These are phyloP conservation scores for Kodamaea fukazawae DNA, from an alignment of 805 yeast genomes.

Conservation along the genomic window DNA sequence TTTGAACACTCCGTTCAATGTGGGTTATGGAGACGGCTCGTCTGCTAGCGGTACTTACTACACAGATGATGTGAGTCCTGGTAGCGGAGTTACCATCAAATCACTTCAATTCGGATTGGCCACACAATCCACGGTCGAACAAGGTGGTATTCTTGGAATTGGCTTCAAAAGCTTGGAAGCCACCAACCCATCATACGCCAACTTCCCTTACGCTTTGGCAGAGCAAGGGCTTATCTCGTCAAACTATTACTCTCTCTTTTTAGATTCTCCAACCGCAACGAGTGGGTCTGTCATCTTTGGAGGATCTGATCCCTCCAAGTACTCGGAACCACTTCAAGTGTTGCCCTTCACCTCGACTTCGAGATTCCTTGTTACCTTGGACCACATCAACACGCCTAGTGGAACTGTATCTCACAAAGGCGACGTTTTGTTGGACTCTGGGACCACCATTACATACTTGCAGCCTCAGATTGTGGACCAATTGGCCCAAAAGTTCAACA, in stretches of 20 bases:
- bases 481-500: conserved; percentile 1
- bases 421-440: conserved; percentile 11
- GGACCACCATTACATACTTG: conserved; percentile 11
- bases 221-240: conserved; percentile 54
- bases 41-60: conserved; percentile 9
- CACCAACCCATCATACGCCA: conserved; percentile 44
- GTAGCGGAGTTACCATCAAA: conserved; percentile 10
- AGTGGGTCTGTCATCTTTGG: conserved; percentile 66
- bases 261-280: conserved; percentile 37
- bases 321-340: conserved; percentile 42
- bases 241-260: conserved; percentile 60
- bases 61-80: conserved; percentile 8
- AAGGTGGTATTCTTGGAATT: conserved; percentile 14
- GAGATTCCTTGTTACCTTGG: conserved; percentile 4
- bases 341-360: conserved; percentile 17
- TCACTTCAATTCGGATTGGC: conserved; percentile 12
- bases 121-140: conserved; percentile 7
- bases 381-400: conserved; percentile 2
- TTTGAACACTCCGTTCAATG: conserved; percentile 2
- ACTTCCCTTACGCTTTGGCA: conserved; percentile 63
- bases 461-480: conserved; percentile 4
- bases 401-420: neutral
- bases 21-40: conserved; percentile 7
- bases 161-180: conserved; percentile 7
- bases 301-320: conserved; percentile 65